phyloP scores from a whole-genome alignment of 495 filamentous ascomycete species.

The Aspergillus bridgeri region DNA sequence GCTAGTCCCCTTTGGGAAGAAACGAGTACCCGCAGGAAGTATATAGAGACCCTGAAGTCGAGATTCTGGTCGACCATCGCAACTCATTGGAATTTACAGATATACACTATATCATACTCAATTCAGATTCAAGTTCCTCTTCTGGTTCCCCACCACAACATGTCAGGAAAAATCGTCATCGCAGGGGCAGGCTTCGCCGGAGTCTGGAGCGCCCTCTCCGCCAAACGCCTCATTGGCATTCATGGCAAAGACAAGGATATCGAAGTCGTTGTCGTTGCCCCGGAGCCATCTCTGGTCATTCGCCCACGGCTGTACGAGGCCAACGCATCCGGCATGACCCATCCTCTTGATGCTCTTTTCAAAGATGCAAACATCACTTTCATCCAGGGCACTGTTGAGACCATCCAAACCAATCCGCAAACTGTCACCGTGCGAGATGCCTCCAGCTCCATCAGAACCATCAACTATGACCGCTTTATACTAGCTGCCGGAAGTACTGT shows the following conservation, averaged over 20 bases:
- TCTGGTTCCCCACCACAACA: constrained; percentile 2
- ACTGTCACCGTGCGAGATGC: constrained; percentile 15
- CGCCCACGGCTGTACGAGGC: constrained; percentile 35
- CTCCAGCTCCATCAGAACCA: constrained; percentile 8
- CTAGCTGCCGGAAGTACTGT: constrained; percentile 32
- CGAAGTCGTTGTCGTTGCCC: constrained; percentile 29
- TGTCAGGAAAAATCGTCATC: constrained; percentile 22
- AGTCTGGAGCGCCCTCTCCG: constrained; percentile 32
- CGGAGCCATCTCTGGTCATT: constrained; percentile 25
- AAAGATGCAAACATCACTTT: constrained; percentile 20
- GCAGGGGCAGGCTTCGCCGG: constrained; percentile 36
- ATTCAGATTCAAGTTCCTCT: too few relatives aligned
- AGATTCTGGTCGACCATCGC: too few relatives aligned
- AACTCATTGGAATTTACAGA: too few relatives aligned
- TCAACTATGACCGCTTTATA: constrained; percentile 30
- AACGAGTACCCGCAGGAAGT: too few relatives aligned
- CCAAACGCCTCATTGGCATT: constrained; percentile 26
- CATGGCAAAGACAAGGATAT: constrained; percentile 14
- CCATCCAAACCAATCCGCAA: constrained; percentile 18
- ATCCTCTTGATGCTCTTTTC: constrained; percentile 23
- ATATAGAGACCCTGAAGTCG: too few relatives aligned
- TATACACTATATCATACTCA: too few relatives aligned
- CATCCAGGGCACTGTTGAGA: constrained; percentile 21
- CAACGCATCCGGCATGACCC: constrained; percentile 21
- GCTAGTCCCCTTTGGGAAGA: too few relatives aligned